Base-by-base conservation (phyloP, 345 rosid species). In the Nasturtium officinale region DNA sequence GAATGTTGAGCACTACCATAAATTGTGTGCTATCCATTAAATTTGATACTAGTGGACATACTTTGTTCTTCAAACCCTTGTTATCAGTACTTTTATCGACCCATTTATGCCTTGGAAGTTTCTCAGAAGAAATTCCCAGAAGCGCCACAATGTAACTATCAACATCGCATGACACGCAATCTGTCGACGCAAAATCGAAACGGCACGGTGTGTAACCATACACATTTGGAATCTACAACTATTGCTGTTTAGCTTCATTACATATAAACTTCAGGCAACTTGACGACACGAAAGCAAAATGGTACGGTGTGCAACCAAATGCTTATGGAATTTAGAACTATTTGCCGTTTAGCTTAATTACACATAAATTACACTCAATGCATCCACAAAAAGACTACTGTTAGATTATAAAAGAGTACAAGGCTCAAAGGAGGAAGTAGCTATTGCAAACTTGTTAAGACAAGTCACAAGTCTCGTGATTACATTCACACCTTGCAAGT, bases 51-150 rank as follows among this genome's bases (percentile, higher is more conserved):
- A 50, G 69, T 33, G 29, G 43, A 72, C 89, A 30, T 79, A 91
- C 97, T 79, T 86, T 87, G 77, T 83, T 85, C 87, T 86, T 91
- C 86, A 87, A 83, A 50, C 88, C 87, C 70, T 85, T 82, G 72
- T 86, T 81, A 75, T 89, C 93, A 65, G 79, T 78, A 61, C 71
- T 83, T 75, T 77, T 82, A 25, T 61, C 69, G 65, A 80, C 67
- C 97, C 96, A 89, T 29, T 79, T 65, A 76, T 86, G 82, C 67
- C 73, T 83, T 63, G 89, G 73, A 63, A 91, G 81, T 73, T 86
- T 91, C 75, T 81, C 83, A 55, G 97, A 93, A 60, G 84, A 87
- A 75, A 70, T 75, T 81, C 83, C 86, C 60, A 89, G 86, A 38
- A 15, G 78, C 67, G 56, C 69, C 62, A 11, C 1, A 50, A 35